These are phyloP conservation scores for Fibroporia radiculosa DNA, from an alignment of 768 basidiomycete genomes.

Conservation along the genomic window DNA sequence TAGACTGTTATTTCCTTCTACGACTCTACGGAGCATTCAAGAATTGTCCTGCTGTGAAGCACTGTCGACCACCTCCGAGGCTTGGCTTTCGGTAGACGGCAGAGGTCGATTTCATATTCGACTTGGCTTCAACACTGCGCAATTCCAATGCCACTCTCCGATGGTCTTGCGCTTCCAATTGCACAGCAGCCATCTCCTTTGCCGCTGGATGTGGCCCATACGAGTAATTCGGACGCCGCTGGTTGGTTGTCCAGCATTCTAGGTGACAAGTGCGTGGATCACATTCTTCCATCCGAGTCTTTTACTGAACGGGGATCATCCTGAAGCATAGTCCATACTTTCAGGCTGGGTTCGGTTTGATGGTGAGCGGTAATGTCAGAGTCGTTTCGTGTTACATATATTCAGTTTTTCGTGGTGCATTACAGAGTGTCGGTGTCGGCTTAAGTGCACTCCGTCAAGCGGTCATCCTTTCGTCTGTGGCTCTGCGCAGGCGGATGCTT, in stretches of 20 bases:
- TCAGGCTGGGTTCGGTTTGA: constrained; percentile 94
- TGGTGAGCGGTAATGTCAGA: constrained; percentile 45
- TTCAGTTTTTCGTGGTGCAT: background rate
- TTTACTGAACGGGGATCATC: constrained; percentile 6
- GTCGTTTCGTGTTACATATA: background rate
- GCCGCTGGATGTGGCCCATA: too few relatives aligned
- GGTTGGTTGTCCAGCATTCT: constrained; percentile 8
- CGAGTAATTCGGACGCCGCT: background rate
- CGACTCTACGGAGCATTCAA: too few relatives aligned
- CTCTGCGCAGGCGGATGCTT: constrained; percentile 83
- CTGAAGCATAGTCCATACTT: constrained; percentile 76
- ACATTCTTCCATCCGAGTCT: background rate
- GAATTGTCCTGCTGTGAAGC: too few relatives aligned
- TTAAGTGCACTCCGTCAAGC: constrained; percentile 69
- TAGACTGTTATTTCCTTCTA: too few relatives aligned
- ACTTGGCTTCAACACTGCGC: too few relatives aligned
- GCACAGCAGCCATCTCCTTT: too few relatives aligned
- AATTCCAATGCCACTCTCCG: too few relatives aligned
- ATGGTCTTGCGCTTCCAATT: too few relatives aligned
- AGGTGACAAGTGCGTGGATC: constrained; percentile 20
- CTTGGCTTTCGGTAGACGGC: too few relatives aligned
- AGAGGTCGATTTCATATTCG: too few relatives aligned
- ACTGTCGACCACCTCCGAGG: too few relatives aligned
- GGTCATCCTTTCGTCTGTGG: constrained; percentile 56
- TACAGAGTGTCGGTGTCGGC: constrained; percentile 90